Base-by-base conservation (phyloP, 371 early-diverging fungal species). In the Circinella umbellata region DNA sequence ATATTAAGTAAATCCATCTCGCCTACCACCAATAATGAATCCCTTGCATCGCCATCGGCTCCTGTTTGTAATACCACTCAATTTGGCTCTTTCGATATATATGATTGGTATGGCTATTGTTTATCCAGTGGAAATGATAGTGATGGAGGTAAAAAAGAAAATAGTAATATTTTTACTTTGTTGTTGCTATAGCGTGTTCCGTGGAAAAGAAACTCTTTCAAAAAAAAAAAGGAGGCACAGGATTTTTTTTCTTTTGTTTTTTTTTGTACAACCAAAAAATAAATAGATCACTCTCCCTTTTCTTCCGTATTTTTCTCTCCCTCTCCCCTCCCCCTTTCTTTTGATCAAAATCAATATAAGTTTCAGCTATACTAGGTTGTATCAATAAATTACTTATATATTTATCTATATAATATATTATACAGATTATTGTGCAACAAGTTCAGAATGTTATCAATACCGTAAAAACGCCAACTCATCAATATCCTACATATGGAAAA, bases 51-150 rank as follows among this genome's bases (percentile, higher is more conserved):
- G 27, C 37, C 42, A 36, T 63, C 42, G 20, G 65, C 65, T 17
- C 55, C 60, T 17, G 63, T 54, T 11, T 81, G 79, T 48, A 79
- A 74, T 61, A 64, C 72, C 5, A 74, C 82, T 3, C 75, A 73
- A 36, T 71, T 73, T 67, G 78, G 76, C 17, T 73, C 76, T 17
- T 51, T 66, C 13, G 68, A 73, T 53, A 48, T 74, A 8, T 79
- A 78, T 49, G 64, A 73, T 17, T 82, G 80, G 80, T 82, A 78
- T 36, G 80, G 74, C 49, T 78, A 80, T 51, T 82, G 83, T 62
- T 57, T 82, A 4, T 80, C 80, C 27, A 75, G 73, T 57, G 80
- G 71, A 1, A 78, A 78, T 67, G 79, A 78, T 48, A 72, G 55
- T 11, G 73, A 64, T 69, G 80, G 80, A 57, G 70, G 78, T 78